These are phyloP conservation scores for Penicillium parvum DNA, from an alignment of 495 filamentous ascomycete genomes.

Conservation along the genomic window DNA sequence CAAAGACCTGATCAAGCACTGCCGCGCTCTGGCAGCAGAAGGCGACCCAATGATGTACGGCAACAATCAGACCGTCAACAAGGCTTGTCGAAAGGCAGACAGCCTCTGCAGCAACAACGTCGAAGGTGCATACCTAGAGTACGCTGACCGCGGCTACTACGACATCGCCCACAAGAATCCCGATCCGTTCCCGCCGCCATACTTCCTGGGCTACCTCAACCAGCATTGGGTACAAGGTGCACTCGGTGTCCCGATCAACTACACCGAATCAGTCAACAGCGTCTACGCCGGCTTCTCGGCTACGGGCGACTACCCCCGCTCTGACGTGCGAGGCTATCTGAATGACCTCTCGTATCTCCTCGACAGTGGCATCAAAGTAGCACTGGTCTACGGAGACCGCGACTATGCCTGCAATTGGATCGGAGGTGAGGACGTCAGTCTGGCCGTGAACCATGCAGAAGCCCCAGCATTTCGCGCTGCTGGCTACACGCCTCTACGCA, in stretches of 20 bases:
- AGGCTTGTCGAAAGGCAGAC: constrained; percentile 34
- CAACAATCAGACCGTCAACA: constrained; percentile 41
- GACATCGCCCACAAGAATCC: constrained; percentile 52
- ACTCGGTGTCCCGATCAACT: constrained; percentile 65
- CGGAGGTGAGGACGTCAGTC: constrained; percentile 41
- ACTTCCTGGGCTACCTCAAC: constrained; percentile 61
- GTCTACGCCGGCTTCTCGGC: constrained; percentile 50
- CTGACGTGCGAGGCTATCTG: constrained; percentile 46
- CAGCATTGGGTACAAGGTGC: constrained; percentile 57
- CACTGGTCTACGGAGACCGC: constrained; percentile 62
- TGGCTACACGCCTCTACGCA: constrained; percentile 47
- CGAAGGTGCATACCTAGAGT: constrained; percentile 31
- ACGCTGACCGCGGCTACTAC: constrained; percentile 51
- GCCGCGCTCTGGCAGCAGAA: constrained; percentile 34
- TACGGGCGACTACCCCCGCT: constrained; percentile 44
- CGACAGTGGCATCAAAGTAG: constrained; percentile 57
- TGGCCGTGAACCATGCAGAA: constrained; percentile 37
- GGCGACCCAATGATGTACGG: constrained; percentile 44
- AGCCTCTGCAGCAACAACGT: constrained; percentile 35
- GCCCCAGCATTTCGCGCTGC: constrained; percentile 41
- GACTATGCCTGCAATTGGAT: constrained; percentile 57
- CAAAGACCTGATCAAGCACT: constrained; percentile 51
- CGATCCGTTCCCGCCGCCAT: constrained; percentile 61
- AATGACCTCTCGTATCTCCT: constrained; percentile 51
- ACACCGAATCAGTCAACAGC: constrained; percentile 46